Evolutionary conservation across 148 eudicot species (phyloP).

Genomic region (Vaccinium macrocarpon): DNA sequence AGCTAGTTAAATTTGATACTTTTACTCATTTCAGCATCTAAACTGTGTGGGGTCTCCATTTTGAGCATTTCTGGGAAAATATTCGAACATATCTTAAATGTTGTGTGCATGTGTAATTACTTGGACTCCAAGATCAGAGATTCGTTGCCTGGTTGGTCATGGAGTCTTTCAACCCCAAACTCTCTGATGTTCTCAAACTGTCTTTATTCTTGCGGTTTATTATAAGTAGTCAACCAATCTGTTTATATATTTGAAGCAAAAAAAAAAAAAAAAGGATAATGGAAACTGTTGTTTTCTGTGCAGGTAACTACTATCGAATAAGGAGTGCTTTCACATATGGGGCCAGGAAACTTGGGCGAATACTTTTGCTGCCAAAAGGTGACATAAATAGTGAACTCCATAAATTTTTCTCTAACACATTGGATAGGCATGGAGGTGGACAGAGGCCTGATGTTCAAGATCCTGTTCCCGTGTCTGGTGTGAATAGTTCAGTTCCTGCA

Average conservation of each 20-base stretch:
- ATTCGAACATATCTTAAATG: background rate
- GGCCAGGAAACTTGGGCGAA: slow-evolving; percentile 74
- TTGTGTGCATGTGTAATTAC: background rate
- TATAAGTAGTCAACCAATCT: background rate
- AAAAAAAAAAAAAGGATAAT: background rate
- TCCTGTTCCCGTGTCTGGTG: slow-evolving; percentile 21
- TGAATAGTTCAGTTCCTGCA: slow-evolving; percentile 28
- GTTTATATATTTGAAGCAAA: background rate
- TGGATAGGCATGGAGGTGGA: slow-evolving; percentile 75
- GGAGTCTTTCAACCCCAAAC: slow-evolving; percentile 7
- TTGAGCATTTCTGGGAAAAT: background rate
- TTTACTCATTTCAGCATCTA: background rate
- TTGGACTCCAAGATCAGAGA: background rate
- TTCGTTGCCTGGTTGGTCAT: background rate
- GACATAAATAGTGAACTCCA: slow-evolving; percentile 56
- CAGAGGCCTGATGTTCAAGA: slow-evolving; percentile 76
- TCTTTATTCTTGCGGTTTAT: background rate
- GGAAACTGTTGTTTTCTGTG: slow-evolving; percentile 8
- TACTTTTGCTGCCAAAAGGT: slow-evolving; percentile 55
- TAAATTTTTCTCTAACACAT: slow-evolving; percentile 69
- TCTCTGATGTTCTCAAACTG: background rate
- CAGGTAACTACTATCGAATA: slow-evolving; percentile 84
- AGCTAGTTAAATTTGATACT: background rate
- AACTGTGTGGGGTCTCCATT: background rate
- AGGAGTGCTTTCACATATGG: slow-evolving; percentile 87